phyloP scores from a whole-genome alignment of 1,284 basidiomycete genomes.

The Ustilago lituana region DNA sequence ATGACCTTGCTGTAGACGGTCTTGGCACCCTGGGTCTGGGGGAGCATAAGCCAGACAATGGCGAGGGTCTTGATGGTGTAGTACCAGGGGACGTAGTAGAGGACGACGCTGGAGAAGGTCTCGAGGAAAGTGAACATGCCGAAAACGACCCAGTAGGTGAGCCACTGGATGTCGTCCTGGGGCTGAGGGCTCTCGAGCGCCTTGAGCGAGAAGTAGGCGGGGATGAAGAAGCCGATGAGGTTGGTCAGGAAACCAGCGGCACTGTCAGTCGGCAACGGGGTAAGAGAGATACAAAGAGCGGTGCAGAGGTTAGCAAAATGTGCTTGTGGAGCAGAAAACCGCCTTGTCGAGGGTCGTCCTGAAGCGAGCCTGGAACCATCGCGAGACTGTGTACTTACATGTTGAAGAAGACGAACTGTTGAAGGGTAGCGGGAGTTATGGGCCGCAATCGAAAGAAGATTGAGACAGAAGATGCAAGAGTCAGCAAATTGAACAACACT shows the following conservation, averaged over 20 bases:
- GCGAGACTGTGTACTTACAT: constrained; percentile 43
- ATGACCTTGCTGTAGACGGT: constrained; percentile 64
- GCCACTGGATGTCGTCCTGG: constrained; percentile 67
- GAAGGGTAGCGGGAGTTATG: too few relatives aligned
- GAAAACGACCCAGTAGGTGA: constrained; percentile 68
- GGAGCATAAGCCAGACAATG: constrained; percentile 87
- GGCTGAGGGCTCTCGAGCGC: constrained; percentile 66
- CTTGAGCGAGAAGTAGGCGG: constrained; percentile 67
- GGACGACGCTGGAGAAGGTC: constrained; percentile 63
- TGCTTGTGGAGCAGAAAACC: too few relatives aligned
- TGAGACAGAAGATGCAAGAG: constrained; percentile 30
- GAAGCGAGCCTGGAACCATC: not conserved
- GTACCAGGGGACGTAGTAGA: constrained; percentile 82
- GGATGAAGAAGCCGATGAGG: constrained; percentile 65
- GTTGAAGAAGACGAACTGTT: constrained; percentile 69
- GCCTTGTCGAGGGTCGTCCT: too few relatives aligned
- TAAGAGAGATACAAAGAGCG: too few relatives aligned
- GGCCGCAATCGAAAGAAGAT: constrained; percentile 25
- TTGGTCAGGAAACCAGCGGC: constrained; percentile 67
- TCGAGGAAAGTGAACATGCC: constrained; percentile 67
- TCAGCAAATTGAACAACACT: not conserved
- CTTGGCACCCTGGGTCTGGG: constrained; percentile 75
- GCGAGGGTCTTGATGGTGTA: constrained; percentile 83
- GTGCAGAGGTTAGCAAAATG: too few relatives aligned
- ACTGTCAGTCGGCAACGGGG: constrained; percentile 22